phyloP scores from a whole-genome alignment of 306 rosid species.

The Prosopis cineraria region DNA sequence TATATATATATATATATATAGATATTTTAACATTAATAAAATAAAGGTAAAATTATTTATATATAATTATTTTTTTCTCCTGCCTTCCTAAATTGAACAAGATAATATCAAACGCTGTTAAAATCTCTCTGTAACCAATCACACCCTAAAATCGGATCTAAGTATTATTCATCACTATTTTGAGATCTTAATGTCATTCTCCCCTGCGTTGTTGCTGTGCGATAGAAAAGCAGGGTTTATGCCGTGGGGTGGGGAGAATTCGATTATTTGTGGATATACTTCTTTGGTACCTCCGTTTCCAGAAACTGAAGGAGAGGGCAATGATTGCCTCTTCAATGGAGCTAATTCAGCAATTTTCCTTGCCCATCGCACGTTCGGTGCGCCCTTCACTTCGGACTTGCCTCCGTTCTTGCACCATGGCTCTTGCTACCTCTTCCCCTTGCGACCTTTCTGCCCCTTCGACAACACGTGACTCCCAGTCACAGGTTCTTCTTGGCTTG shows the following conservation, averaged over 20 bases:
- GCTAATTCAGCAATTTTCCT: conserved; percentile 62
- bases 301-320: neutral
- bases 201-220: no score
- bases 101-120: no score
- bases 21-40: no score
- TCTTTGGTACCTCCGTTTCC: conserved; percentile 8
- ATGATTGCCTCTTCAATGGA: conserved; percentile 64
- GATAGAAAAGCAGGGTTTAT: neutral
- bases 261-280: neutral
- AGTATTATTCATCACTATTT: no score
- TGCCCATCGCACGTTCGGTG: conserved; percentile 63
- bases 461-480: conserved; percentile 42
- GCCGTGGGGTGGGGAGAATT: neutral
- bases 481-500: conserved; percentile 79
- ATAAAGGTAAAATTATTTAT: no score
- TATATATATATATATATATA: no score
- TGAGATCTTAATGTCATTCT: no score
- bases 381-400: conserved; percentile 36
- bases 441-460: conserved; percentile 38
- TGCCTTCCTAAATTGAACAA: no score
- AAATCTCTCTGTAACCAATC: no score
- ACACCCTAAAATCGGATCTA: no score
- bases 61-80: no score
- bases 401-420: conserved; percentile 39
- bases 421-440: conserved; percentile 30